Percentiles rank a stretch among this genome's conserved stretches.
phyloP scores from a whole-genome alignment of 495 filamentous ascomycete species.

The Neurospora sp. region DNA sequence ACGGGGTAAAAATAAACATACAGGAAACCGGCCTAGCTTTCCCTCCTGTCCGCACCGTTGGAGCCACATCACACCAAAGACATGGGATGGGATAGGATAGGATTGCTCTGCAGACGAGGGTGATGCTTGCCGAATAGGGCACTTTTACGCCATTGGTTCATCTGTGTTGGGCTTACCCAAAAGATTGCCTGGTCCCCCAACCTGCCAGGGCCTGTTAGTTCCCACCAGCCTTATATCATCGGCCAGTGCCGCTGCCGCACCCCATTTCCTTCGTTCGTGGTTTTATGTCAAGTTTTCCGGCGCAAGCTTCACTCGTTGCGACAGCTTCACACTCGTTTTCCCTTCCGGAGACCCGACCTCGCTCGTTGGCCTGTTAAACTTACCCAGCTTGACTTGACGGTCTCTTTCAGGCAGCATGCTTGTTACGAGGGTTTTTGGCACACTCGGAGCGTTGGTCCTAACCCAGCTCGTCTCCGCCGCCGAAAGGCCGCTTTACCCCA shows the following conservation, averaged over 20 bases:
- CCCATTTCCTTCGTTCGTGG: not conserved
- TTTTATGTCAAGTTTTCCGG: slow-evolving; percentile 7
- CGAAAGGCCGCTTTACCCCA: slow-evolving; percentile 4
- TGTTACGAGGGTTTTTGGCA: slow-evolving; percentile 16
- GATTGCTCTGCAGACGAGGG: not conserved
- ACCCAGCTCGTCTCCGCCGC: slow-evolving; percentile 8
- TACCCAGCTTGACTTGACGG: slow-evolving; percentile 5
- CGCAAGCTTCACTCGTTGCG: slow-evolving; percentile 14
- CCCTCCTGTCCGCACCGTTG: not conserved
- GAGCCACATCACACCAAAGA: not conserved
- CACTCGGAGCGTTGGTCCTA: slow-evolving; percentile 18
- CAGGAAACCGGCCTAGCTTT: not conserved
- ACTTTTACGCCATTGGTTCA: slow-evolving; percentile 12
- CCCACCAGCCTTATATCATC: slow-evolving; percentile 19
- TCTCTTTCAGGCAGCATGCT: slow-evolving; percentile 12
- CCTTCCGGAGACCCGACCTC: slow-evolving; percentile 2
- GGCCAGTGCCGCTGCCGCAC: slow-evolving; percentile 11
- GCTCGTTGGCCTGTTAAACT: slow-evolving; percentile 6
- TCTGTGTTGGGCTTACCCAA: slow-evolving; percentile 1
- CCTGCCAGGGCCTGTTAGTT: not conserved
- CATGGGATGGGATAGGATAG: not conserved
- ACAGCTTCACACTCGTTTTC: slow-evolving; percentile 12
- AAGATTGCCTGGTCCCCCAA: not conserved
- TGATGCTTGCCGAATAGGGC: slow-evolving; percentile 7
- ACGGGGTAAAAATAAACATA: not conserved